Percentiles rank a stretch among this genome's conserved stretches.
Evolutionary conservation across 768 basidiomycete genomes (phyloP).

Genomic region (Naganishia antarctica): DNA sequence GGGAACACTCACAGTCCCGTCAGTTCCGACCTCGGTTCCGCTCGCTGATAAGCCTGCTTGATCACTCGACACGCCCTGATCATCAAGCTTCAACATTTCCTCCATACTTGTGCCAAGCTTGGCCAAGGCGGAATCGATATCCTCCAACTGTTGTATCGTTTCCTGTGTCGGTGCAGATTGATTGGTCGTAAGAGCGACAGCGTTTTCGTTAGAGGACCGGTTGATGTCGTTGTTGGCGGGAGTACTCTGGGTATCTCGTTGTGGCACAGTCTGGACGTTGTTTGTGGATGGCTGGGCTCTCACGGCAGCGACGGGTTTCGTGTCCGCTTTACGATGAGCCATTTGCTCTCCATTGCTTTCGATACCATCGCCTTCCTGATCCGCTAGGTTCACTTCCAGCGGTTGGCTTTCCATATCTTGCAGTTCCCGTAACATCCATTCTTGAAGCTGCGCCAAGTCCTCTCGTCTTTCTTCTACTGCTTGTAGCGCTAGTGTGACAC

Average conservation of each 20-base stretch:
- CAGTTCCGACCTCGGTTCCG: not conserved
- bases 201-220: too few relatives aligned
- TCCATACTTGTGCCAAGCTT: not conserved
- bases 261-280: too few relatives aligned
- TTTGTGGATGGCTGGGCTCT: too few relatives aligned
- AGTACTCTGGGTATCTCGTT: not conserved
- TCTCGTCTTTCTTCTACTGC: slow-evolving; percentile 5
- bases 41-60: not conserved
- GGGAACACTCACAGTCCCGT: not conserved
- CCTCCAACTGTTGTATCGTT: not conserved
- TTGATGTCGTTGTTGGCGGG: not conserved
- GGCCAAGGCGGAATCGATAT: not conserved
- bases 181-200: not conserved
- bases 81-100: not conserved
- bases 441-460: slow-evolving; percentile 9
- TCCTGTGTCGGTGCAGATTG: not conserved
- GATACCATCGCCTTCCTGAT: not conserved
- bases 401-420: not conserved
- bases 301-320: too few relatives aligned
- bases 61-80: not conserved
- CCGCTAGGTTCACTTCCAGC: too few relatives aligned
- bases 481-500: not conserved
- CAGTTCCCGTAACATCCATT: slow-evolving; percentile 14
- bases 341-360: too few relatives aligned
- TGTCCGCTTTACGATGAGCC: too few relatives aligned